phyloP scores from a whole-genome alignment of 2,329 filamentous ascomycete genomes.

The Furcasterigmium sp. region DNA sequence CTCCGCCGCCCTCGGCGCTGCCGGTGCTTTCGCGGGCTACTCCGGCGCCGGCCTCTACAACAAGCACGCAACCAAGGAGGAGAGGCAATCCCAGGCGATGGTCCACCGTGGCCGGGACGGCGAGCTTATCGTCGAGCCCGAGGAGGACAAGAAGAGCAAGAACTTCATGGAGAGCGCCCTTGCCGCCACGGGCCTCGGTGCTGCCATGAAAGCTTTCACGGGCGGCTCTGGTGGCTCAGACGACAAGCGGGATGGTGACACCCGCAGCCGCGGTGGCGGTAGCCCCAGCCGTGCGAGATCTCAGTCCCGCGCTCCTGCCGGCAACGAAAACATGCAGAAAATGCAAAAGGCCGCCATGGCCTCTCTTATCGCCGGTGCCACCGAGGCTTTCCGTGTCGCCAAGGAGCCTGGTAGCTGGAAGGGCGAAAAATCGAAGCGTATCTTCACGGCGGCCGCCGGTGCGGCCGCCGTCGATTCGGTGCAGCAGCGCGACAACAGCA shows the following conservation, averaged over 20 bases:
- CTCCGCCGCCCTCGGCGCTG: slow-evolving; percentile 57
- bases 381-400: slow-evolving; percentile 85
- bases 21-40: slow-evolving; percentile 59
- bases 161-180: slow-evolving; percentile 60
- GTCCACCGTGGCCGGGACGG: slow-evolving; percentile 51
- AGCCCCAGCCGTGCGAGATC: slow-evolving; percentile 42
- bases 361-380: slow-evolving; percentile 81
- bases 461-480: slow-evolving; percentile 82
- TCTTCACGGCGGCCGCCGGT: slow-evolving; percentile 80
- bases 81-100: slow-evolving; percentile 43
- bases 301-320: slow-evolving; percentile 40
- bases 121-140: slow-evolving; percentile 43
- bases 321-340: slow-evolving; percentile 52
- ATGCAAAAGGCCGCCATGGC: slow-evolving; percentile 87
- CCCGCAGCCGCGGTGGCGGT: slow-evolving; percentile 24
- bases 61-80: slow-evolving; percentile 51
- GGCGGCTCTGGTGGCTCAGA: slow-evolving; percentile 41
- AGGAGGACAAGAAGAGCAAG: slow-evolving; percentile 55
- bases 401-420: slow-evolving; percentile 87
- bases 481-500: slow-evolving; percentile 68
- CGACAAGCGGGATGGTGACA: slow-evolving; percentile 28
- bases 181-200: slow-evolving; percentile 56
- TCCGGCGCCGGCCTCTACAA: slow-evolving; percentile 59
- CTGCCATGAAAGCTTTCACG: slow-evolving; percentile 54
- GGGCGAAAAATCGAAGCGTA: slow-evolving; percentile 85